Percentiles rank a stretch among this genome's conserved stretches.
Evolutionary conservation across 345 rosid species (phyloP).

Genomic region (Balakata baccata): DNA sequence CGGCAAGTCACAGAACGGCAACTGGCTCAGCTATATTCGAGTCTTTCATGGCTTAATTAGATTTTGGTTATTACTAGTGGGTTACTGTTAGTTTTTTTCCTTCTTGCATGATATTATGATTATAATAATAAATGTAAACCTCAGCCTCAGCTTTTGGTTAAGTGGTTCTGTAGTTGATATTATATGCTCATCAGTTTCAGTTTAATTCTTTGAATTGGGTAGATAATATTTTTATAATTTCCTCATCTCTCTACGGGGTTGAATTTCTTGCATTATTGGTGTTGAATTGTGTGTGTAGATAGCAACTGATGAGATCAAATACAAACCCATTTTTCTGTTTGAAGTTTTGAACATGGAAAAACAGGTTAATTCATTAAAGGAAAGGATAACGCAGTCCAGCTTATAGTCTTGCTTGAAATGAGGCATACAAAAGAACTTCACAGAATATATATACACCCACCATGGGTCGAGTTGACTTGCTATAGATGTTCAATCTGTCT

Average conservation of each 20-base stretch:
- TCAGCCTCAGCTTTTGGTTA: neutral
- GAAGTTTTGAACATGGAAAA: neutral
- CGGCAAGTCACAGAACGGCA: constrained; percentile 83
- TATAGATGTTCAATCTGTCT: no score
- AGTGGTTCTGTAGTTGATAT: neutral
- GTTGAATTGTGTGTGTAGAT: no score
- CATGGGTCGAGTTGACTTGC: no score
- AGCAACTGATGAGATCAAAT: no score
- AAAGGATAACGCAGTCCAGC: no score
- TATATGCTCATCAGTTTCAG: neutral
- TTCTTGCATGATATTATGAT: constrained; percentile 7
- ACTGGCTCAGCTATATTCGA: constrained; percentile 38
- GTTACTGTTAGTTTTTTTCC: neutral
- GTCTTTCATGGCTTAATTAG: constrained; percentile 34
- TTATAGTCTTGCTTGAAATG: no score
- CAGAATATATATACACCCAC: no score
- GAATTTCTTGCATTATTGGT: no score
- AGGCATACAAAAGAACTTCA: no score
- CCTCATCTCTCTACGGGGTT: neutral
- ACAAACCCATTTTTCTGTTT: no score
- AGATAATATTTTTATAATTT: no score
- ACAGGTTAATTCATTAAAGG: neutral
- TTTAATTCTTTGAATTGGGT: no score
- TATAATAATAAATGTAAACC: constrained; percentile 5
- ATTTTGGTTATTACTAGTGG: constrained; percentile 12